Evolutionary conservation across 257 asterid genomes (phyloP).

Genomic region (Handroanthus guayacan): DNA sequence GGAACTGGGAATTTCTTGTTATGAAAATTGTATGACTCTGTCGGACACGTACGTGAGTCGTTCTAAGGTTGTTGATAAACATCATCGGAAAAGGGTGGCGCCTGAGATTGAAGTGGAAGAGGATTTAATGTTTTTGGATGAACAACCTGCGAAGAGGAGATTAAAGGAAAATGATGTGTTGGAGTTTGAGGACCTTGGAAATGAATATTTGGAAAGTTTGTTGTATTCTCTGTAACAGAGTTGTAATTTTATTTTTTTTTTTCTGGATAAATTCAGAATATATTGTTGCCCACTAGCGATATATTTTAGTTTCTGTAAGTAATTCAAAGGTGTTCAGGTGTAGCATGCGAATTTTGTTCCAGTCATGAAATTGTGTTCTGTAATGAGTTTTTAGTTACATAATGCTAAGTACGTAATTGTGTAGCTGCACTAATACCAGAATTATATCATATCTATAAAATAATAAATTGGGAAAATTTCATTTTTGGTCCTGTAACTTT

Average conservation of each 20-base stretch:
- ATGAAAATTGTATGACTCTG: slow-evolving; percentile 17
- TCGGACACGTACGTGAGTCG: slow-evolving; percentile 1
- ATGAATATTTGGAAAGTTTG: slow-evolving; percentile 64
- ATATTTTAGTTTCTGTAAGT: too few species aligned
- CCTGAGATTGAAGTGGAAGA: slow-evolving; percentile 36
- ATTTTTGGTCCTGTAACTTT: too few species aligned
- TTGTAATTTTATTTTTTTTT: background rate
- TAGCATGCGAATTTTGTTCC: too few species aligned
- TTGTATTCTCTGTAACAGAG: slow-evolving; percentile 40
- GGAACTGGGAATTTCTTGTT: slow-evolving; percentile 41
- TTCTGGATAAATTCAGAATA: too few species aligned
- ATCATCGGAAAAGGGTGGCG: slow-evolving; percentile 37
- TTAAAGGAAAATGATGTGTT: slow-evolving; percentile 41
- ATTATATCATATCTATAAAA: too few species aligned
- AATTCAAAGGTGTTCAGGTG: too few species aligned
- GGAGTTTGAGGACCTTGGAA: slow-evolving; percentile 66
- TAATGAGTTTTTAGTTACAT: background rate
- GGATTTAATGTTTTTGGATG: slow-evolving; percentile 7
- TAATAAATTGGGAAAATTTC: too few species aligned
- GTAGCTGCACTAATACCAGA: background rate
- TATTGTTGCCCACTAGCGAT: too few species aligned
- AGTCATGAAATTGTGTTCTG: too few species aligned
- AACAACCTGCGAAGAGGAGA: slow-evolving; percentile 38
- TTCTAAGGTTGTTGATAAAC: background rate
- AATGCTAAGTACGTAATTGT: background rate